phyloP scores from a whole-genome alignment of 2,329 filamentous ascomycete species.

The Taxawa tesnikishii region DNA sequence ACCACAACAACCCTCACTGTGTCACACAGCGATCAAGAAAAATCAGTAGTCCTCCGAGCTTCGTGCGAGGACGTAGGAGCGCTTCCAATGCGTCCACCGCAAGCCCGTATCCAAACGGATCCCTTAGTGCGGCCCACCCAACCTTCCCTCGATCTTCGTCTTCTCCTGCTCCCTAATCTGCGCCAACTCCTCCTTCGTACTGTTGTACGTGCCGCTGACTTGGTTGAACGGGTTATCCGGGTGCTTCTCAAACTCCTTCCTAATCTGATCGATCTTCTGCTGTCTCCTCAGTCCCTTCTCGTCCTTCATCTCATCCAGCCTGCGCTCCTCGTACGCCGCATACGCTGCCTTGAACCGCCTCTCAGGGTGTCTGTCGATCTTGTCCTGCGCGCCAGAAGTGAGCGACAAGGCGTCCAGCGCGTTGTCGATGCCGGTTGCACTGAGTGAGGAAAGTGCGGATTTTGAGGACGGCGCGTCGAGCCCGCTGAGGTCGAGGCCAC shows the following conservation, averaged over 20 bases:
- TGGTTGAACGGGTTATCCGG: slow-evolving; percentile 95
- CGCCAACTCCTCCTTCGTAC: slow-evolving; percentile 62
- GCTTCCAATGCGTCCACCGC: no score
- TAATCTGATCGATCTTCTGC: slow-evolving; percentile 72
- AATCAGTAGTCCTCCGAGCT: no score
- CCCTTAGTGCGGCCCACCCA: slow-evolving; percentile 31
- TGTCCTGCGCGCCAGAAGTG: slow-evolving; percentile 45
- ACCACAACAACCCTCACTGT: no score
- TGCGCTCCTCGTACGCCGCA: slow-evolving; percentile 66
- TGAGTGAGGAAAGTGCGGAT: slow-evolving; percentile 49
- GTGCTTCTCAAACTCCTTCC: slow-evolving; percentile 90
- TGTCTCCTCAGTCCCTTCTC: slow-evolving; percentile 72
- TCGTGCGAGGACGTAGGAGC: no score
- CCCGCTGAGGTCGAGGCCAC: slow-evolving; percentile 62
- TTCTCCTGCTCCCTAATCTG: slow-evolving; percentile 55
- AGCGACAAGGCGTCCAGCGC: slow-evolving; percentile 77
- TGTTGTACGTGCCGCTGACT: slow-evolving; percentile 57
- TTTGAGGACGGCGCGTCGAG: slow-evolving; percentile 47
- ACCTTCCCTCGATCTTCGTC: slow-evolving; percentile 59
- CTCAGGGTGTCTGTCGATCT: slow-evolving; percentile 83
- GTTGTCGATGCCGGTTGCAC: slow-evolving; percentile 83
- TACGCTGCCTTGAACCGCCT: slow-evolving; percentile 77
- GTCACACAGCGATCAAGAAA: no score
- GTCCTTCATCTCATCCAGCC: slow-evolving; percentile 72
- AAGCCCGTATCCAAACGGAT: no score